Evolutionary conservation across 2,329 filamentous ascomycete species (phyloP).

Genomic region (Penicillium psychrosexuale): DNA sequence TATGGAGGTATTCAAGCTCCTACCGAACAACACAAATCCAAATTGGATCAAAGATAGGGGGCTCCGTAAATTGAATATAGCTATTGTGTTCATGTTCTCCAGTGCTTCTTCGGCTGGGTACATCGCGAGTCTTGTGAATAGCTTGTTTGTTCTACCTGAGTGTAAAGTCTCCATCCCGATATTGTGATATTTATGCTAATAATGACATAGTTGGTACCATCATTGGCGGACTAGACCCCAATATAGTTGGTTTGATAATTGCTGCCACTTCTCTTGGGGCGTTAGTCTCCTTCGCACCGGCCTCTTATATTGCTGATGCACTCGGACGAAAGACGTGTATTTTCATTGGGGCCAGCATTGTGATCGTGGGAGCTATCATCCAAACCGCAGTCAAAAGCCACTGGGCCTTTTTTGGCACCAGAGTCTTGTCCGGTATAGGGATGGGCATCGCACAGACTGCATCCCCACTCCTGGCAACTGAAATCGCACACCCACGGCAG

Average conservation of each 20-base stretch:
- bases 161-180: constrained; percentile 5
- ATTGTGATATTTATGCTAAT: neutral
- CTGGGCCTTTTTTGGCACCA: constrained; percentile 27
- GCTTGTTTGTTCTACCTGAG: constrained; percentile 19
- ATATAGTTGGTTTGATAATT: constrained; percentile 19
- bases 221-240: constrained; percentile 13
- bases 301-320: constrained; percentile 38
- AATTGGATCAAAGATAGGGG: constrained; percentile 24
- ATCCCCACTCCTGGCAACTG: constrained; percentile 27
- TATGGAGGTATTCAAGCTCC: constrained; percentile 13
- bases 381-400: constrained; percentile 13
- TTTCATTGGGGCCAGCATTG: constrained; percentile 36
- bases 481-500: constrained; percentile 30
- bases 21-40: constrained; percentile 18
- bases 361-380: constrained; percentile 24
- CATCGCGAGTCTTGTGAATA: constrained; percentile 23
- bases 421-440: constrained; percentile 35
- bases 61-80: constrained; percentile 19
- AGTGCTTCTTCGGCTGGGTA: constrained; percentile 22
- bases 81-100: constrained; percentile 21
- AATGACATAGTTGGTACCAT: constrained; percentile 10
- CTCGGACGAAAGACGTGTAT: constrained; percentile 46
- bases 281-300: constrained; percentile 18
- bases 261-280: constrained; percentile 17
- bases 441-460: constrained; percentile 33